Evolutionary conservation across 208 protist genomes (phyloP), one percentile per base, ranked within the genome.

Genomic region (Trypanosomatidae sp.): DNA sequence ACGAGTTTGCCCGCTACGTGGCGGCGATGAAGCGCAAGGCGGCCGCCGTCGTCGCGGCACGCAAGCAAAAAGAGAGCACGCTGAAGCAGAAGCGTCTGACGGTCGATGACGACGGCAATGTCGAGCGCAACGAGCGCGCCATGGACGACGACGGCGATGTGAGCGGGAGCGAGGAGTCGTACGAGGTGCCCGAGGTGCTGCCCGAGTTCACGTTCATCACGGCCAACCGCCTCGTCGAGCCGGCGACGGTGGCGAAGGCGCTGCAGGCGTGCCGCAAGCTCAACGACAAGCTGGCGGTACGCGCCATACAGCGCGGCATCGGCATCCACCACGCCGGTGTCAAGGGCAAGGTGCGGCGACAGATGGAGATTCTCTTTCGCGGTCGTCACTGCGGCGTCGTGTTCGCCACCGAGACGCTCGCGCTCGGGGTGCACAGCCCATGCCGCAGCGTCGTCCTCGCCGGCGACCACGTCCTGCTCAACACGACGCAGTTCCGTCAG

Each of bases 371-470:
- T 27, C 67, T 98, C 38, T 98, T 97, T 76, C 88, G 95, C 27
- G 53, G 62, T 2, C 66, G 74, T 0, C 59, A 92, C 53, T 79
- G 95, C 45, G 69, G 70, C n/a, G 79, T 97, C 28, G 83, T 97
- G 43, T 78, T 96, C 50, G 77, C 87, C 19, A 97, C 94, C 6
- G 81, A 80, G 48, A 96, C 91, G 26, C 73, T 98, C 22, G 90
- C 94, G n/a, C 67, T 98, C 7, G 94, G 96, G 48, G 79, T 98
- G 43, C 90, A 97, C 74, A 96, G 94, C 62, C 96, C 96, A 1
- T 97, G 90, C 64, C 86, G 84, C 39, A 94, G 87, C 43, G 91
- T 96, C 33, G 88, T 97, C 13, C 71, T 98, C 27, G 77, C 82
- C 13, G 92, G 89, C 49, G 93, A 97, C 49, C 69, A 82, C 43